Evolutionary conservation across 2,329 filamentous ascomycete genomes (phyloP).

Genomic region (Cordyceps cateniannulata): DNA sequence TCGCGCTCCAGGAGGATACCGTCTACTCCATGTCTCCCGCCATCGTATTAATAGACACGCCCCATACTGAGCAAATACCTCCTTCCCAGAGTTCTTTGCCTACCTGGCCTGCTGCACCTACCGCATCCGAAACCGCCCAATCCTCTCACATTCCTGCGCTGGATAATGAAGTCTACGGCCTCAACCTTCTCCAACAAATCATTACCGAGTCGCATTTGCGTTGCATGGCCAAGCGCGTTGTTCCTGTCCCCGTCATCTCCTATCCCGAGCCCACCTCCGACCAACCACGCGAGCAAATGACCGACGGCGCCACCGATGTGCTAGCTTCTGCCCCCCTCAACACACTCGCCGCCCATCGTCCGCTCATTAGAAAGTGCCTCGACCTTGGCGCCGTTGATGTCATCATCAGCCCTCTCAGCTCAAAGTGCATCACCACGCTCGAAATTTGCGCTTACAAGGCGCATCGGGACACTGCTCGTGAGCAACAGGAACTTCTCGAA

Average conservation of each 20-base stretch:
- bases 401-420: constrained; percentile 69
- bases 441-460: constrained; percentile 79
- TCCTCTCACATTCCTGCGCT: constrained; percentile 35
- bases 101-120: constrained; percentile 24
- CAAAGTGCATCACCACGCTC: constrained; percentile 66
- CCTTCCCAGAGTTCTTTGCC: constrained; percentile 10
- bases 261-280: constrained; percentile 26
- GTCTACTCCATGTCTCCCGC: constrained; percentile 49
- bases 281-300: constrained; percentile 27
- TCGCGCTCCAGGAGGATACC: constrained; percentile 46
- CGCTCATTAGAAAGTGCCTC: constrained; percentile 62
- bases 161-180: constrained; percentile 47
- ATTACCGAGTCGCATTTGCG: constrained; percentile 52
- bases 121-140: constrained; percentile 31
- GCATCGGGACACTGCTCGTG: constrained; percentile 67
- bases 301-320: constrained; percentile 33
- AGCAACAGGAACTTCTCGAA: constrained; percentile 66
- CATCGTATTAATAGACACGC: constrained; percentile 51
- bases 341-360: constrained; percentile 26
- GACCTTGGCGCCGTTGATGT: constrained; percentile 86
- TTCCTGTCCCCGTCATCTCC: constrained; percentile 49
- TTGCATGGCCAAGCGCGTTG: constrained; percentile 49
- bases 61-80: constrained; percentile 40
- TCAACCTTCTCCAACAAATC: constrained; percentile 48
- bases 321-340: constrained; percentile 14